Evolutionary conservation across 108 stramenopile species (phyloP).

Genomic region (Fragilaria crotonensis): DNA sequence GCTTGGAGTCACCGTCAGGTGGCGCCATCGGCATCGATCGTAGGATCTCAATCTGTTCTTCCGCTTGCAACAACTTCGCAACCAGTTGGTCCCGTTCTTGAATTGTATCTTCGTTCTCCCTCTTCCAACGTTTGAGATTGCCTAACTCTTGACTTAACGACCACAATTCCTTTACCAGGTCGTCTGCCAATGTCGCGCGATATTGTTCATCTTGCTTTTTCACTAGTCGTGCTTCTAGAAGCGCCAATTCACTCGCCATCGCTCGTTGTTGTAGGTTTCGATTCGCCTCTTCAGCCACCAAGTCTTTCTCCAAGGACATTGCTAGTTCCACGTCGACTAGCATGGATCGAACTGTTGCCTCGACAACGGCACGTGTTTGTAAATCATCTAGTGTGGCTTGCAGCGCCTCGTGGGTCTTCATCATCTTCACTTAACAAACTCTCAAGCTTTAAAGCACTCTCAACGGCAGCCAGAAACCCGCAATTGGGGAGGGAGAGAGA

Average conservation of each 20-base stretch:
- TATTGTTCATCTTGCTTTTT: slow-evolving; percentile 14
- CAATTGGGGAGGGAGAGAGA: no score
- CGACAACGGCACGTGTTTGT: not conserved
- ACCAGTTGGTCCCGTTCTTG: slow-evolving; percentile 27
- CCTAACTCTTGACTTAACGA: slow-evolving; percentile 26
- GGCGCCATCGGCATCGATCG: not conserved
- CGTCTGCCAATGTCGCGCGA: slow-evolving; percentile 28
- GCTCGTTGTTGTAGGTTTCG: not conserved
- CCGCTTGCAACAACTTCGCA: slow-evolving; percentile 36
- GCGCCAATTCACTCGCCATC: slow-evolving; percentile 4
- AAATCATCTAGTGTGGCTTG: not conserved
- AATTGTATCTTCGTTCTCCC: slow-evolving; percentile 26
- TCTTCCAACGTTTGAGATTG: slow-evolving; percentile 23
- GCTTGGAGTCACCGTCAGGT: not conserved
- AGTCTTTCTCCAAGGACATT: slow-evolving; percentile 21
- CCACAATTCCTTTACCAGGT: slow-evolving; percentile 35
- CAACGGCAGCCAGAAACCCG: no score
- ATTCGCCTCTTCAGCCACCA: slow-evolving; percentile 2
- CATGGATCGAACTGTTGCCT: slow-evolving; percentile 6
- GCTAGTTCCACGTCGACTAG: slow-evolving; percentile 38
- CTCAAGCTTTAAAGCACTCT: no score
- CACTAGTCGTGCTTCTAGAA: slow-evolving; percentile 27
- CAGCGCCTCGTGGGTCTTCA: no score
- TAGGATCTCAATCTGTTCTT: slow-evolving; percentile 23
- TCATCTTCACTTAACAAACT: no score